Evolutionary conservation across 2,329 filamentous ascomycete species (phyloP).

Genomic region (Macrophomina pseudophaseolina): DNA sequence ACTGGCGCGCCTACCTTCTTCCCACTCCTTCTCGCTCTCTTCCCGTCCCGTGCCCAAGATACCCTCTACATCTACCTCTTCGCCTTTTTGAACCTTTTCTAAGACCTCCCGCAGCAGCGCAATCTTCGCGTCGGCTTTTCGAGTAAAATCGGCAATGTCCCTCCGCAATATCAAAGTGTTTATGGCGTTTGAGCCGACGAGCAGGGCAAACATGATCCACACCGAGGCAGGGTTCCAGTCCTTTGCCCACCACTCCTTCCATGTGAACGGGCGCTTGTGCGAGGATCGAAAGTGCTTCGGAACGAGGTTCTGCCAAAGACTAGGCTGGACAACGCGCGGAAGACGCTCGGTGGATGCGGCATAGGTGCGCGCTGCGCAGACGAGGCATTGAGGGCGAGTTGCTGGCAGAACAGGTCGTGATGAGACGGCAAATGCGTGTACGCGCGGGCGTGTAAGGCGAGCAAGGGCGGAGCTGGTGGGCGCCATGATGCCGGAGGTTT

Average conservation of each 20-base stretch:
- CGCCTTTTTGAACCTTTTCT: constrained; percentile 70
- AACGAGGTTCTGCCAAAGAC: constrained; percentile 46
- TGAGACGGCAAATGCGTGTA: neutral
- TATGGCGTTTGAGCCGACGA: constrained; percentile 95
- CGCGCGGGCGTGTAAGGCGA: neutral
- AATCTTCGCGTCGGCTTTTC: constrained; percentile 81
- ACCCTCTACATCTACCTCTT: constrained; percentile 84
- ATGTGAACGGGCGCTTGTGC: constrained; percentile 1
- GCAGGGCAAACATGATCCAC: constrained; percentile 70
- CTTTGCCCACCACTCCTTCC: constrained; percentile 32
- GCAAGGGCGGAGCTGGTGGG: neutral
- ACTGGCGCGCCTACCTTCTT: constrained; percentile 66
- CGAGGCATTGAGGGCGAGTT: constrained; percentile 22
- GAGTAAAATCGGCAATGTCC: constrained; percentile 72
- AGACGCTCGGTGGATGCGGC: constrained; percentile 32
- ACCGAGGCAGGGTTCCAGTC: constrained; percentile 64
- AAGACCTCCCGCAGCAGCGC: constrained; percentile 76
- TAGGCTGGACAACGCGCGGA: constrained; percentile 44
- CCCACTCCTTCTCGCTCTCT: constrained; percentile 82
- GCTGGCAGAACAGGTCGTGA: neutral
- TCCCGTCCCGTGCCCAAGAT: constrained; percentile 78
- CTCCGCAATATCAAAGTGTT: constrained; percentile 84
- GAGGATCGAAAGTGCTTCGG: constrained; percentile 37
- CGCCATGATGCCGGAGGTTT: neutral
- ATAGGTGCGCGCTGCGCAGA: constrained; percentile 29